Percentiles rank a stretch among this genome's conserved stretches.
phyloP scores from a whole-genome alignment of 495 filamentous ascomycete species.

The Aspergillus saccharolyticus region DNA sequence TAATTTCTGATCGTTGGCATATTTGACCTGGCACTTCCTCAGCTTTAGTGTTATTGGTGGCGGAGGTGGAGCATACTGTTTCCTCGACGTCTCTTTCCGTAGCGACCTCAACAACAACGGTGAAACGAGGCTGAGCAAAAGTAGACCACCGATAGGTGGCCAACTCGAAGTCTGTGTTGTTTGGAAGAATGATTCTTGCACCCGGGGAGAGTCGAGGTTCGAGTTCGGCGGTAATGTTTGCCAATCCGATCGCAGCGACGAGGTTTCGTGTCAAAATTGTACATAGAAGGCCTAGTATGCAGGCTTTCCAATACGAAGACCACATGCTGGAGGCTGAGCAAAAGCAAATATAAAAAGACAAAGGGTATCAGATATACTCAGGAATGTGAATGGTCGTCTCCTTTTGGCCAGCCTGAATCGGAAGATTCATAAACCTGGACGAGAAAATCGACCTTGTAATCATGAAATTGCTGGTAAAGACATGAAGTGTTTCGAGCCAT shows the following conservation, averaged over 20 bases:
- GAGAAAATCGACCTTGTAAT: background rate
- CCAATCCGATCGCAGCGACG: background rate
- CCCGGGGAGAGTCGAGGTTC: background rate
- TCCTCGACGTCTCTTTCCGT: background rate
- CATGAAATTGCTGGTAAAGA: background rate
- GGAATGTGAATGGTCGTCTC: background rate
- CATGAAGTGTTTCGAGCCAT: background rate
- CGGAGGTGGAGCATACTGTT: background rate
- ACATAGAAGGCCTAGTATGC: background rate
- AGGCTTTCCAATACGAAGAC: background rate
- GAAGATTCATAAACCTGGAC: background rate
- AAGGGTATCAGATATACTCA: background rate
- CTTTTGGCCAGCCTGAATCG: background rate
- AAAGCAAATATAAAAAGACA: background rate
- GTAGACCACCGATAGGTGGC: background rate
- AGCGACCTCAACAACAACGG: background rate
- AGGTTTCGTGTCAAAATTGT: background rate
- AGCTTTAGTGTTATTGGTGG: no score
- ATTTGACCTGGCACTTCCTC: slow-evolving; percentile 31
- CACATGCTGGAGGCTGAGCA: background rate
- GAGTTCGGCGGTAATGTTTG: background rate
- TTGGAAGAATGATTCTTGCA: background rate
- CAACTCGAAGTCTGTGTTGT: background rate
- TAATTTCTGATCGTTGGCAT: slow-evolving; percentile 38
- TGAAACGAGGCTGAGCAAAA: background rate